Percentiles rank a stretch among this genome's conserved stretches.
Conservation (phyloP, 345 rosid genomes). For the Eucalyptus leucophloia region DNA sequence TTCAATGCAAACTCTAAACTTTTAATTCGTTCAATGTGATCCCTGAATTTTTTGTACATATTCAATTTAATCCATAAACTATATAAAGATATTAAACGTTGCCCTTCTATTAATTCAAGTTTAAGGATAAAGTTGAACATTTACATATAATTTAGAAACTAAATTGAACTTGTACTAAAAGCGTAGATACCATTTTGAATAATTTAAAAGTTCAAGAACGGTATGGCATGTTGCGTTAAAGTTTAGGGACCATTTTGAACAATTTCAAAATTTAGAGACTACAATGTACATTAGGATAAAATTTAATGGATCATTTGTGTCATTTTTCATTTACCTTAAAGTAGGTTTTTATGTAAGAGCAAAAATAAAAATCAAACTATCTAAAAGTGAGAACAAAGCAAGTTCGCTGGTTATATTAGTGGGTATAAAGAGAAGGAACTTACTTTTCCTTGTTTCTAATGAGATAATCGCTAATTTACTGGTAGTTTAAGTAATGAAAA, state of each 20-base stretch:
- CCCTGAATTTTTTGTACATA: too few species aligned
- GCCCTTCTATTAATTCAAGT: neutral
- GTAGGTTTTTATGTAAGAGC: neutral
- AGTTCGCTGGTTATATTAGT: neutral
- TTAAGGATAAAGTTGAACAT: neutral
- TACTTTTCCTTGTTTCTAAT: neutral
- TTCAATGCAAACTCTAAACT: neutral
- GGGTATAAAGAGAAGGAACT: neutral
- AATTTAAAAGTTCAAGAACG: too few species aligned
- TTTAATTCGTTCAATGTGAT: too few species aligned
- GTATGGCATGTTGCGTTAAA: accelerated
- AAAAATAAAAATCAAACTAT: neutral
- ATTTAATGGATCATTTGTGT: neutral
- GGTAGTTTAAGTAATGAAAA: neutral
- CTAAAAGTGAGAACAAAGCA: neutral
- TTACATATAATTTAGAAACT: too few species aligned
- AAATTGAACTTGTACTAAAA: too few species aligned
- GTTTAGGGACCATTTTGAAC: too few species aligned
- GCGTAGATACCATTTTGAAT: neutral
- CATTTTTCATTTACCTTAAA: neutral
- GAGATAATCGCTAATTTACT: neutral
- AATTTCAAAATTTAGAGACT: too few species aligned
- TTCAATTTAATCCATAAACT: neutral
- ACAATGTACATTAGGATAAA: too few species aligned
- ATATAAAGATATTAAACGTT: too few species aligned